Conservation (phyloP, 331 rosid species). For the Prunus yedoensis region DNA sequence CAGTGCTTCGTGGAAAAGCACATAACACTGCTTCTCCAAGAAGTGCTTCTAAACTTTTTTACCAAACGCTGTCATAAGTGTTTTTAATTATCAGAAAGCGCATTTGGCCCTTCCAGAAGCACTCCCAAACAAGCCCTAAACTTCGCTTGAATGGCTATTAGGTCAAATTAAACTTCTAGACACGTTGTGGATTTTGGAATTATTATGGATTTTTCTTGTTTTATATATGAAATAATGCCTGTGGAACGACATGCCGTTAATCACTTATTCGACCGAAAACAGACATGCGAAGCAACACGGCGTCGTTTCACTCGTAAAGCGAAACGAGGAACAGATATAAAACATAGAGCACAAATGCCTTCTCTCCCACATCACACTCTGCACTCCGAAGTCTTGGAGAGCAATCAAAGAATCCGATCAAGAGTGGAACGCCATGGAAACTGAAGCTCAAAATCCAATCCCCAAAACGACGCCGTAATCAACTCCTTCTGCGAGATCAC, state of each 20-base stretch:
- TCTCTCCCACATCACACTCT: background rate
- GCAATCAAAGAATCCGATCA: constrained; percentile 14
- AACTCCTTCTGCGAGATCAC: constrained; percentile 81
- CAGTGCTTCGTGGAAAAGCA: too few species aligned
- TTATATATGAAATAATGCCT: background rate
- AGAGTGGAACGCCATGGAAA: constrained; percentile 30
- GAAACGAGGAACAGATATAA: background rate
- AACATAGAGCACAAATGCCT: background rate
- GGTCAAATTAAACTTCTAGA: background rate
- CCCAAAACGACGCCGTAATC: constrained; percentile 39
- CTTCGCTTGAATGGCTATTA: background rate
- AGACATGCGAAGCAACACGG: background rate
- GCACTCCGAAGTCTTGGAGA: background rate
- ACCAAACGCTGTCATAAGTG: too few species aligned
- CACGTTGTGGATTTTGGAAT: too few species aligned
- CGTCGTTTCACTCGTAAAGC: background rate
- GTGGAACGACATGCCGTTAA: background rate
- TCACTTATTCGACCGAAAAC: background rate
- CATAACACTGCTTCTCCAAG: too few species aligned
- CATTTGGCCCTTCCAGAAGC: too few species aligned
- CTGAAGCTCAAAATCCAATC: constrained; percentile 37
- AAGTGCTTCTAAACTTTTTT: too few species aligned
- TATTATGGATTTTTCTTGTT: background rate
- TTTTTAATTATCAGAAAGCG: too few species aligned
- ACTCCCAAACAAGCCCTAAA: too few species aligned